Evolutionary conservation across 2,329 filamentous ascomycete species (phyloP).

Genomic region (Uncinocarpus reesii): DNA sequence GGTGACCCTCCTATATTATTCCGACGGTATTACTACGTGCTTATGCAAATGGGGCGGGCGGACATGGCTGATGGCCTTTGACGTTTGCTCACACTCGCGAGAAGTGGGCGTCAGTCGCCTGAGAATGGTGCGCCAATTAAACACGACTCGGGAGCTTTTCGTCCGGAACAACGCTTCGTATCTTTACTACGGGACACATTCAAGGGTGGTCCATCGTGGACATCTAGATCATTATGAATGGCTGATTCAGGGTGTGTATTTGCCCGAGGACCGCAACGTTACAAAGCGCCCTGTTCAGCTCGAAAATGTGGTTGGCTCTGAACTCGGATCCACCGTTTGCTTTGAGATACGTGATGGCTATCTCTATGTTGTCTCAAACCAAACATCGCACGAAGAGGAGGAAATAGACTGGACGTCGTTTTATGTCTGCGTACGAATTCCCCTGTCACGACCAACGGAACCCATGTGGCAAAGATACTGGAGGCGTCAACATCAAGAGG

Average conservation of each 20-base stretch:
- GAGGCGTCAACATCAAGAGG: constrained; percentile 58
- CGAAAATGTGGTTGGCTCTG: constrained; percentile 50
- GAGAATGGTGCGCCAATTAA: constrained; percentile 35
- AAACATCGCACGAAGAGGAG: constrained; percentile 51
- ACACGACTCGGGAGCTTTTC: constrained; percentile 50
- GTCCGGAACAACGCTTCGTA: constrained; percentile 53
- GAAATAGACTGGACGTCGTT: constrained; percentile 57
- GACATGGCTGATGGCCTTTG: constrained; percentile 47
- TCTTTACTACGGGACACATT: constrained; percentile 58
- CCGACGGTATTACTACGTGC: constrained; percentile 49
- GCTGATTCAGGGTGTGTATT: constrained; percentile 47
- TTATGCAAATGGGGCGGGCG: constrained; percentile 35
- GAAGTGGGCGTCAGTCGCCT: constrained; percentile 27
- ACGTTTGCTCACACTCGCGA: constrained; percentile 25
- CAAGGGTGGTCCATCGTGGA: constrained; percentile 43
- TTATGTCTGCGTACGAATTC: constrained; percentile 58
- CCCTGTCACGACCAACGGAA: constrained; percentile 39
- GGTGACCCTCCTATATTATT: constrained; percentile 49
- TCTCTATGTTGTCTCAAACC: constrained; percentile 62
- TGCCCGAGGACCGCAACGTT: constrained; percentile 36
- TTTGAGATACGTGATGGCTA: constrained; percentile 58
- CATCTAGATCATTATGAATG: constrained; percentile 46
- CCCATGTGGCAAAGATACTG: constrained; percentile 48
- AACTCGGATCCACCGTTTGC: constrained; percentile 57
- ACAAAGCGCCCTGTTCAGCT: constrained; percentile 42